Evolutionary conservation across 805 yeast genomes (phyloP).

Genomic region (Myxozyma mucilagina): DNA sequence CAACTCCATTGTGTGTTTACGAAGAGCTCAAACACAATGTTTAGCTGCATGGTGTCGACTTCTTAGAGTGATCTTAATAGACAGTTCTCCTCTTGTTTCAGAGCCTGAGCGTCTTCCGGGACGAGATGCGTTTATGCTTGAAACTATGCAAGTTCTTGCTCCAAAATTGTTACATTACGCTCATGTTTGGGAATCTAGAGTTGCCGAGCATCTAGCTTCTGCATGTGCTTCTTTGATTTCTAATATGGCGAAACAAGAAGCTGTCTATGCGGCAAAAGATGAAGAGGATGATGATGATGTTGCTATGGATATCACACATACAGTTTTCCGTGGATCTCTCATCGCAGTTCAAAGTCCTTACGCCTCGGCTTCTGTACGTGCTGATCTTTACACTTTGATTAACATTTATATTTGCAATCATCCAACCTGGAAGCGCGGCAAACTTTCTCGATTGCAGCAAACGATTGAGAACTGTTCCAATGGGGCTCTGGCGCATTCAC

Average conservation of each 20-base stretch:
- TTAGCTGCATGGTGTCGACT: slow-evolving; percentile 83
- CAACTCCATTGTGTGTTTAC: slow-evolving; percentile 23
- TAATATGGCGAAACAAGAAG: slow-evolving; percentile 19
- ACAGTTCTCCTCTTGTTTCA: slow-evolving; percentile 50
- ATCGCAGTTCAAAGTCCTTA: slow-evolving; percentile 71
- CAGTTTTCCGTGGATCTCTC: slow-evolving; percentile 71
- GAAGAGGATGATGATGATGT: slow-evolving; percentile 35
- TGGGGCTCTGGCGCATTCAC: not conserved
- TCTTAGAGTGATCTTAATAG: slow-evolving; percentile 69
- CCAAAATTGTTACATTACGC: slow-evolving; percentile 78
- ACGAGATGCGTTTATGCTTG: slow-evolving; percentile 59
- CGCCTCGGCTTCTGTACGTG: slow-evolving; percentile 65
- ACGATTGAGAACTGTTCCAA: slow-evolving; percentile 21
- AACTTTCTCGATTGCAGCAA: slow-evolving; percentile 20
- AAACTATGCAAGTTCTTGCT: slow-evolving; percentile 69
- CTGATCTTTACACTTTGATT: slow-evolving; percentile 66
- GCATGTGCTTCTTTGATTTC: slow-evolving; percentile 21
- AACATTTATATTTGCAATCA: slow-evolving; percentile 25
- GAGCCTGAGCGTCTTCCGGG: slow-evolving; percentile 41
- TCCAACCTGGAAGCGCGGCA: slow-evolving; percentile 14
- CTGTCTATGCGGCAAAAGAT: slow-evolving; percentile 10
- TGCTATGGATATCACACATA: slow-evolving; percentile 56
- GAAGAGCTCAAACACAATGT: slow-evolving; percentile 55
- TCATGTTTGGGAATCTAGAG: slow-evolving; percentile 38
- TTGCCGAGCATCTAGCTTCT: slow-evolving; percentile 32